Evolutionary conservation across 176 grass and related monocot genomes (phyloP).

Genomic region (Triticum turgidum): DNA sequence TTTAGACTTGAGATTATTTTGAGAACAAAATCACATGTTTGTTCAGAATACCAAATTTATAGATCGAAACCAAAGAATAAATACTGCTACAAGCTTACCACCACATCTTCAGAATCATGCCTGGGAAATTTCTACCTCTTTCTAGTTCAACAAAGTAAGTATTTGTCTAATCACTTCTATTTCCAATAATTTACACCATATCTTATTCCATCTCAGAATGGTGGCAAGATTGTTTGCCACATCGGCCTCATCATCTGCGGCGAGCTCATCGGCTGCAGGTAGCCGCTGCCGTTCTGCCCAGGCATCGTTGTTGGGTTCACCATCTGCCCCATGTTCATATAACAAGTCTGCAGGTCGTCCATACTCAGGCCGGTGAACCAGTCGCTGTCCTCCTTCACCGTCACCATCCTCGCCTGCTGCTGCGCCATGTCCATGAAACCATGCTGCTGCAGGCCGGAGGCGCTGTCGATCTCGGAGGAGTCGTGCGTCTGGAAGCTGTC

Average conservation of each 20-base stretch:
- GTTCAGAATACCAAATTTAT: slow-evolving; percentile 3
- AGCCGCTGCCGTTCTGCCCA: slow-evolving; percentile 32
- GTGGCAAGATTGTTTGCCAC: slow-evolving; percentile 53
- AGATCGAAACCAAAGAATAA: slow-evolving; percentile 53
- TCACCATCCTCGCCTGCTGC: slow-evolving; percentile 4
- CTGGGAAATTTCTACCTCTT: background rate
- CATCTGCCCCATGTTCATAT: slow-evolving; percentile 34
- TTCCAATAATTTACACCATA: slow-evolving; percentile 39
- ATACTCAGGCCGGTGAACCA: slow-evolving; percentile 51
- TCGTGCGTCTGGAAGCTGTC: slow-evolving; percentile 65
- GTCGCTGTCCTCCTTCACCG: slow-evolving; percentile 60
- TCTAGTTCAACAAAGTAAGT: slow-evolving; percentile 29
- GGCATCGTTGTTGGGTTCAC: slow-evolving; percentile 16
- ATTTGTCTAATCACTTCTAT: background rate
- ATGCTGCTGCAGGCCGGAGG: slow-evolving; percentile 6
- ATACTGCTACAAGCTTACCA: slow-evolving; percentile 12
- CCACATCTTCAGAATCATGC: slow-evolving; percentile 31
- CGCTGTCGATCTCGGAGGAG: slow-evolving; percentile 62
- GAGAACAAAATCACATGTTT: slow-evolving; percentile 12
- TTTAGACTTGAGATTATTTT: background rate
- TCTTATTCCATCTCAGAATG: slow-evolving; percentile 46
- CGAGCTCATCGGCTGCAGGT: slow-evolving; percentile 39
- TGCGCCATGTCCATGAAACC: slow-evolving; percentile 29
- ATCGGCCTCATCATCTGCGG: slow-evolving; percentile 40
- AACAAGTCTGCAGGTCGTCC: slow-evolving; percentile 52